These are phyloP conservation scores for Cladophialophora yegresii DNA, from an alignment of 2,329 filamentous ascomycete species.

Conservation along the genomic window DNA sequence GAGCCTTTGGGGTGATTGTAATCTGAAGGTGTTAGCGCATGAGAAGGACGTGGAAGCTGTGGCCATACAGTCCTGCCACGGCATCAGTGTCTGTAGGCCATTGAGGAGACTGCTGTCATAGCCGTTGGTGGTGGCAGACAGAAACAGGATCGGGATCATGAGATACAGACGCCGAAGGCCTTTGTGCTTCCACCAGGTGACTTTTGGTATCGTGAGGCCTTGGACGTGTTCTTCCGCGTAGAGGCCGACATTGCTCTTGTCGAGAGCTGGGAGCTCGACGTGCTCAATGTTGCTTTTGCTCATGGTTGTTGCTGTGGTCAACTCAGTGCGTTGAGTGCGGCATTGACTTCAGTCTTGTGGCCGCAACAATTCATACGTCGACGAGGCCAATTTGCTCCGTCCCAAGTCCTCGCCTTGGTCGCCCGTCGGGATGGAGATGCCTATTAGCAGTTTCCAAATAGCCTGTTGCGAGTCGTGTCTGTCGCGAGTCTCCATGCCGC, in stretches of 20 bases:
- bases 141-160: constrained; percentile 2
- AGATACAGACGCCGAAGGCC: neutral
- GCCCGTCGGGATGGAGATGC: neutral
- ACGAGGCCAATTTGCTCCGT: neutral
- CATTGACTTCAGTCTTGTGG: neutral
- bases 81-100: neutral
- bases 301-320: neutral
- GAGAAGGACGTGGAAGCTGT: neutral
- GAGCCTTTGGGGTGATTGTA: constrained; percentile 5
- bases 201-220: neutral
- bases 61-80: neutral
- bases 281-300: constrained; percentile 1
- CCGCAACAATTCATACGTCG: neutral
- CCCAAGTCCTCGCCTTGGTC: neutral
- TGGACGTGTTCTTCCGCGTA: constrained; percentile 1
- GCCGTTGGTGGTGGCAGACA: neutral
- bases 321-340: neutral
- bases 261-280: neutral
- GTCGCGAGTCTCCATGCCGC: neutral
- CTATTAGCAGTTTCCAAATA: neutral
- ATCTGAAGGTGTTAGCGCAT: neutral
- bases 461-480: neutral
- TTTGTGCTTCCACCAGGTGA: constrained; percentile 2
- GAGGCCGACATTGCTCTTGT: neutral
- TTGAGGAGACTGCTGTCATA: constrained; percentile 6